Conservation (phyloP, 2,329 filamentous ascomycete species). For the Fusarium penzigii region DNA sequence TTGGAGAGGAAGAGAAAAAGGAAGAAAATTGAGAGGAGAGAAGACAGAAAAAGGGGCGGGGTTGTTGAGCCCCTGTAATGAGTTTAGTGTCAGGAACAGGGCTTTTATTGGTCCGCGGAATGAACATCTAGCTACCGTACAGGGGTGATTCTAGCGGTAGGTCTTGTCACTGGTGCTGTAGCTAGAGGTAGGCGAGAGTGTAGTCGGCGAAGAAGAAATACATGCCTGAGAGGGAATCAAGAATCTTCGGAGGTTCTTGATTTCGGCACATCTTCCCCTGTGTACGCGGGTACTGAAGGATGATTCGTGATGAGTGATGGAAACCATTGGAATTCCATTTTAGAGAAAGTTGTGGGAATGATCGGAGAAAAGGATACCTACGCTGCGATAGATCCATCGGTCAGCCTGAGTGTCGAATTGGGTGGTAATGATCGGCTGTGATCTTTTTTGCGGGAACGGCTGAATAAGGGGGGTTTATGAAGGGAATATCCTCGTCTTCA, state of each 20-base stretch:
- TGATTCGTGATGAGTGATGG: not conserved
- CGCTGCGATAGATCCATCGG: too few relatives aligned
- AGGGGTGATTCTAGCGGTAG: slow-evolving; percentile 7
- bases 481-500: too few relatives aligned
- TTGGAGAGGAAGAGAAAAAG: not conserved
- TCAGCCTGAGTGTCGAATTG: not conserved
- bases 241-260: not conserved
- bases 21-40: slow-evolving; percentile 11
- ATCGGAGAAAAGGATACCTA: too few relatives aligned
- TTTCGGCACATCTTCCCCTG: not conserved
- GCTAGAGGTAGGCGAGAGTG: slow-evolving; percentile 1
- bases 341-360: too few relatives aligned
- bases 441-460: not conserved
- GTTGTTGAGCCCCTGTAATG: not conserved
- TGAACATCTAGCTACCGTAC: slow-evolving; percentile 11
- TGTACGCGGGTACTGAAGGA: not conserved
- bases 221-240: not conserved
- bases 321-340: too few relatives aligned
- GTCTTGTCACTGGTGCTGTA: not conserved
- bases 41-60: slow-evolving; percentile 19
- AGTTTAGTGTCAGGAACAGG: slow-evolving; percentile 40
- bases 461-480: not conserved
- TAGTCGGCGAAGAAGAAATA: too few relatives aligned
- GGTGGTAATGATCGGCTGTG: not conserved
- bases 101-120: slow-evolving; percentile 43